Evolutionary conservation across 1,284 basidiomycete genomes (phyloP), one percentile per base, ranked within the genome.

Genomic region (Singerocomus rubriflavus): DNA sequence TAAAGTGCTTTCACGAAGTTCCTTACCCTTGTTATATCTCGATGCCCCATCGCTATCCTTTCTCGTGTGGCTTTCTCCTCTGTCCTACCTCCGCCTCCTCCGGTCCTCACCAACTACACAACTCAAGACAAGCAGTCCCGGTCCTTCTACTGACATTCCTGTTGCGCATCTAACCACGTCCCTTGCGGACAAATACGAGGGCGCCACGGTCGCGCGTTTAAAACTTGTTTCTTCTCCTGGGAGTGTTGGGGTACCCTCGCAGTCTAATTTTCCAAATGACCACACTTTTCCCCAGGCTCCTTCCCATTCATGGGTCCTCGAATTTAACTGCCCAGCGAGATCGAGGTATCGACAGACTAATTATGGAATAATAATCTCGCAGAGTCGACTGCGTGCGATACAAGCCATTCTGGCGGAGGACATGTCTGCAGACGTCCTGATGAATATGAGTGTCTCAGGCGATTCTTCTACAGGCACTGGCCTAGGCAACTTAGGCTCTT

Each of bases 21-120:
- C 79, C 0, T 71, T 91, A 29, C 85, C 86, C 10, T 66, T 91
- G 16, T 80, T 84, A 3, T 88, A 86, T 63, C 75, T 90, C 4
- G 70, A 71, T 9, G 75, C 77, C 0, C 85, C 87, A 8, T 82
- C 82, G 1, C 71, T 89, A 48, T 85, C 84, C 4, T 89, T 91
- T 63, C 72, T 91, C 8, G 74, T 81, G 25, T 77, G 87, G 63
- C 57, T 87, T 31, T 85, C 88, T 1, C 85, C 88, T 3, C 67
- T 75, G 1, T 73, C 80, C 9, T 91, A 91, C 59, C 76, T 90
- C 34, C 72, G 76, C 27, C 72, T 88, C 31, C 67, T 82, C 32
- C 77, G 73, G 25, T 70, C 70, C 7, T 60, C 69, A 11, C 57
- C 71, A 16, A 32, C 61, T 32, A 36, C 57, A 16, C 38, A 62